Evolutionary conservation across 1,284 basidiomycete species (phyloP), one percentile per base, ranked within the genome.

Genomic region (Lentinus polychrous): DNA sequence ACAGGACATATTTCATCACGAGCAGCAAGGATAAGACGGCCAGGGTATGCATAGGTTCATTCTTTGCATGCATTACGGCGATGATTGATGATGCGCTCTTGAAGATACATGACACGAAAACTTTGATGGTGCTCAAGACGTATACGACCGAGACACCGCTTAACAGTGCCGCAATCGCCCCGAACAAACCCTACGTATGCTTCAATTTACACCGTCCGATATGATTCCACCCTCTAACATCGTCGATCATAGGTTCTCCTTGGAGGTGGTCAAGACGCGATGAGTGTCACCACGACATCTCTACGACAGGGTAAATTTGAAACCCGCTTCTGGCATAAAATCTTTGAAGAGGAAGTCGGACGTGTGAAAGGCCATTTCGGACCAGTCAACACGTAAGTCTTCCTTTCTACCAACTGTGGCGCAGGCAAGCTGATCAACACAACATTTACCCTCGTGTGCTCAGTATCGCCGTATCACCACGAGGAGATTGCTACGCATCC

Each of bases 271-370:
- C 95, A 98, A 69, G 95, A 98, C 64, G 95, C 95, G 8, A 97
- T 95, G 94, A 87, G 76, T 61, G 95, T 99, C 49, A 98, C 96
- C 12, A 98, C 93, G 3, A 99, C 95, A 1, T 92, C 90, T 5
- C 66, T 85, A 33, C 82, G 95, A 49, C 91, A 96, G 66, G 96
- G 95, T 36, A 95, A 96, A 69, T 99, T 99, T 67, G 96, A 99
- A 73, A 93, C 94, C 2, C 79, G 94, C 42, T 98, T 99, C 75
- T 99, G 94, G 93, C 95, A 99, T 76, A 93, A 91, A 63, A 79
- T 99, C 38, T 93, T 98, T 60, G 95, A 98, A 68, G 95, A 99
- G 75, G 95, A 99, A 68, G 88, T 97, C 52, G 93, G 94, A 18
- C 83, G 94, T 34, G 93, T 99, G 52, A 97, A 94, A 67, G 94